A percentile compares a stretch with the other conserved stretches of the same genome.
These are phyloP conservation scores for Nissolia schottii DNA, from an alignment of 306 rosid species.

Conservation along the genomic window DNA sequence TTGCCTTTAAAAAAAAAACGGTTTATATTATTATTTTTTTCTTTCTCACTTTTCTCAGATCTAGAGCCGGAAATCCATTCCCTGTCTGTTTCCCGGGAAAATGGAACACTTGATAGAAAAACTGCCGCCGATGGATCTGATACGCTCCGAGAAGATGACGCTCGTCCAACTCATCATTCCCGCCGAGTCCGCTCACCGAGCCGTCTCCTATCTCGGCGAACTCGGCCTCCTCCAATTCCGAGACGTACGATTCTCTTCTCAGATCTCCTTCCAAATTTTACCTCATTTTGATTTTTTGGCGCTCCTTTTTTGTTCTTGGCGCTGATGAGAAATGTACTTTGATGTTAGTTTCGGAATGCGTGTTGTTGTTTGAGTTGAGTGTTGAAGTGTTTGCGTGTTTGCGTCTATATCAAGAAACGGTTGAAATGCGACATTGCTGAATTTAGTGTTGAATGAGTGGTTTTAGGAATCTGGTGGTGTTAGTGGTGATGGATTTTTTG, in stretches of 20 bases:
- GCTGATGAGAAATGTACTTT: not conserved
- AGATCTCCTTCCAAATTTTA: slow-evolving; percentile 19
- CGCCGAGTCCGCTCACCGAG: slow-evolving; percentile 84
- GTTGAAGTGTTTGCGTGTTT: not conserved
- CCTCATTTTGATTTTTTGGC: slow-evolving; percentile 13
- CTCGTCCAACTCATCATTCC: slow-evolving; percentile 89
- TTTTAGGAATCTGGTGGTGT: not conserved
- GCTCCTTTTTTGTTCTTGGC: not conserved
- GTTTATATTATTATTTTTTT: not conserved
- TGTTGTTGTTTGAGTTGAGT: not conserved
- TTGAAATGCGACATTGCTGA: not conserved
- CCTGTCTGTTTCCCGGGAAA: slow-evolving; percentile 48
- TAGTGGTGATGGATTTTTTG: not conserved
- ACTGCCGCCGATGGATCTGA: slow-evolving; percentile 83
- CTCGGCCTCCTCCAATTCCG: slow-evolving; percentile 86
- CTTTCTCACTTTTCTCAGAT: slow-evolving; percentile 43
- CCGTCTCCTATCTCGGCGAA: slow-evolving; percentile 73
- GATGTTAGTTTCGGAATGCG: not conserved
- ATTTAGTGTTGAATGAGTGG: not conserved
- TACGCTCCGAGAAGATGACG: slow-evolving; percentile 95
- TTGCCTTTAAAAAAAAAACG: not conserved
- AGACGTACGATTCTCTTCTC: slow-evolving; percentile 51
- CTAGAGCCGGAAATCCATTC: slow-evolving; percentile 10
- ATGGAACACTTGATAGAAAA: slow-evolving; percentile 57
- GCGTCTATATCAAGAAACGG: not conserved